Evolutionary conservation across 1,139 yeast species (phyloP).

Genomic region (Pichia sp.): DNA sequence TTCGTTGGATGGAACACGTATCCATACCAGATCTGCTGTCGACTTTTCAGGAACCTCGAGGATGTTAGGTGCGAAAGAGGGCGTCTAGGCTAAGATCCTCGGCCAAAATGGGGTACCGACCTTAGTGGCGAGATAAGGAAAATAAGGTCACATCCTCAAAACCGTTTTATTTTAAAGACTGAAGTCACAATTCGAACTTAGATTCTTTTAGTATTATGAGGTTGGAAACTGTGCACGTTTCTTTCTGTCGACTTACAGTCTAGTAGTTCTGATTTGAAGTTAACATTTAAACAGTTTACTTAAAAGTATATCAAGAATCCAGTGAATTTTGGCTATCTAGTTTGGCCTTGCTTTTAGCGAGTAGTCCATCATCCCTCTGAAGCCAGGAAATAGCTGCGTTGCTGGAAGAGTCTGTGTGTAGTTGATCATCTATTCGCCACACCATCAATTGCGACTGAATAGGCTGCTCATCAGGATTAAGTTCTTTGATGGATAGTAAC

Average conservation of each 20-base stretch:
- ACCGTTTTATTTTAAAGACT: too few relatives aligned
- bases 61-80: not conserved
- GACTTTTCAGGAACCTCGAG: not conserved
- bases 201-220: too few relatives aligned
- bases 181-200: too few relatives aligned
- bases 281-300: too few relatives aligned
- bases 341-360: slow-evolving; percentile 1
- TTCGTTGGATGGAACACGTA: not conserved
- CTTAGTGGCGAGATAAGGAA: too few relatives aligned
- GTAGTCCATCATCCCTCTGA: slow-evolving; percentile 7
- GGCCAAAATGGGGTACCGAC: too few relatives aligned
- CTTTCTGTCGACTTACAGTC: too few relatives aligned
- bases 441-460: slow-evolving; percentile 24
- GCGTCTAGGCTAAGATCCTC: not conserved
- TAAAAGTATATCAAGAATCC: too few relatives aligned
- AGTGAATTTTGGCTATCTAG: not conserved
- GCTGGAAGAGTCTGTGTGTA: slow-evolving; percentile 2
- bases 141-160: too few relatives aligned
- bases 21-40: not conserved
- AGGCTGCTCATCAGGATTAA: slow-evolving; percentile 28
- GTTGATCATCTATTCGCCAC: slow-evolving; percentile 22
- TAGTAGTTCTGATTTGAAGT: too few relatives aligned
- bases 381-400: slow-evolving; percentile 7
- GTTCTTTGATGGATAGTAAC: slow-evolving; percentile 61
- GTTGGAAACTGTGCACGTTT: too few relatives aligned